Conservation (phyloP, 1,284 basidiomycete genomes). For the Pseudozyma sp. region DNA sequence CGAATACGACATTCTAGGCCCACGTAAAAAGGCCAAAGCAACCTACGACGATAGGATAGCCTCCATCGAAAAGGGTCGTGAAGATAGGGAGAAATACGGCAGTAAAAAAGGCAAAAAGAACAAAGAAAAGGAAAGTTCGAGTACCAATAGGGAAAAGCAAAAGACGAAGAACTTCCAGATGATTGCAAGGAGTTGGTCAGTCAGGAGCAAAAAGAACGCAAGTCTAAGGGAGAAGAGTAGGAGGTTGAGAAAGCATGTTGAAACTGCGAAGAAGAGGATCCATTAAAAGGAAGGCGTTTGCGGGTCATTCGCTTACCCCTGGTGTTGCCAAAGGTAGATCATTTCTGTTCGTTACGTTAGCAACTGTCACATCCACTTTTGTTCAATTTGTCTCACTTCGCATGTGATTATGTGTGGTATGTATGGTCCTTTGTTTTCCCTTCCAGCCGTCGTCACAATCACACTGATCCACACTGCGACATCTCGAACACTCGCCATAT, state of each 20-base stretch:
- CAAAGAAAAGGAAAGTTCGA: slow-evolving; percentile 60
- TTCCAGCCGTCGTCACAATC: no score
- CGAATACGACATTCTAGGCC: slow-evolving; percentile 80
- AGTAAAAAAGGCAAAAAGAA: slow-evolving; percentile 68
- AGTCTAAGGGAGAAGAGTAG: slow-evolving; percentile 64
- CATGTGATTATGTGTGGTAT: no score
- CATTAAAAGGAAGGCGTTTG: no score
- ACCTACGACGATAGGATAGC: slow-evolving; percentile 95
- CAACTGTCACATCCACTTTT: no score
- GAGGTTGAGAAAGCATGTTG: slow-evolving; percentile 60
- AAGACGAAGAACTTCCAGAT: slow-evolving; percentile 67
- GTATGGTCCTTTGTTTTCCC: no score
- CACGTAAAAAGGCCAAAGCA: slow-evolving; percentile 91
- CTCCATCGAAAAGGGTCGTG: slow-evolving; percentile 88
- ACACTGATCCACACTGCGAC: no score
- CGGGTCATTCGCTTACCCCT: no score
- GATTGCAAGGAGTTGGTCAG: slow-evolving; percentile 61
- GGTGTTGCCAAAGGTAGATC: no score
- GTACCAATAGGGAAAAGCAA: slow-evolving; percentile 64
- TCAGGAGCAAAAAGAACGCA: slow-evolving; percentile 66
- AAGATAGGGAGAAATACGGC: slow-evolving; percentile 95
- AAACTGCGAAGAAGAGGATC: slow-evolving; percentile 60
- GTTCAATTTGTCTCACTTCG: no score
- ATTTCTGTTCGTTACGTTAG: no score
- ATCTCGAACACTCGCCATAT: no score